Base-by-base conservation (phyloP, 352 stramenopile genomes). In the Globisporangium nunn region DNA sequence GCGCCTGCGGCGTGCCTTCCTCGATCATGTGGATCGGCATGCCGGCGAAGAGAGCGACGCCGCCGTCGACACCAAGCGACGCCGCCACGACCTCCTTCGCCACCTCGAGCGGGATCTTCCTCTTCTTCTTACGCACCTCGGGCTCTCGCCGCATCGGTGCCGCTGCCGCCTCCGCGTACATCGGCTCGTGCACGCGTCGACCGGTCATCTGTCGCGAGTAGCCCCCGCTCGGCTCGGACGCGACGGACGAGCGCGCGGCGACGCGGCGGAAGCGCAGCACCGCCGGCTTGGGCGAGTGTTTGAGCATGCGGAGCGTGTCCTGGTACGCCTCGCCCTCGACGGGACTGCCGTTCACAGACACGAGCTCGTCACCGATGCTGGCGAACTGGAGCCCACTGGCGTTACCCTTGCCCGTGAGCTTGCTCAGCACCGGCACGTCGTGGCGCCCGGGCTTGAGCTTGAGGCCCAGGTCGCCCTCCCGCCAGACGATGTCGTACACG, bases 401-500 rank as follows among this genome's bases (percentile, higher is more conserved):
- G 6, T 73, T 93, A 1, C 85, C 85, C 58, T 91, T 91, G 52
- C 85, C 85, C 31, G 82, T 95, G 35, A 93, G 70, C 45, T 90
- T 89, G 57, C 80, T 91, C 6, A 95, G 72, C 44, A 95, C 79
- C 0, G 85, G 85, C 14, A 93, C 69, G 57, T 95, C 83, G 11
- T 74, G 68, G 30, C 75, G 70, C 40, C 81, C 85, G 7, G 85
- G 85, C 61, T 95, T 95, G 17, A 95, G 74, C 63, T 93, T 95
- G 29, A 95, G 72, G 2, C 85, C 85, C 23, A 93, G 56, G 54
- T 95, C 83, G 17, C 85, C 85, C 64, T 95, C 85, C 18, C 85
- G 75, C 85, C 85, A 95, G 48, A 95, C 85, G 56, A 95, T 90
- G 60, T 95, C 81, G 68, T 95, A 95, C 31, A 82, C 75, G 46